Percentiles rank a stretch among this genome's conserved stretches.
Conservation (phyloP, 2,329 filamentous ascomycete genomes). For the Clonostachys sp. region DNA sequence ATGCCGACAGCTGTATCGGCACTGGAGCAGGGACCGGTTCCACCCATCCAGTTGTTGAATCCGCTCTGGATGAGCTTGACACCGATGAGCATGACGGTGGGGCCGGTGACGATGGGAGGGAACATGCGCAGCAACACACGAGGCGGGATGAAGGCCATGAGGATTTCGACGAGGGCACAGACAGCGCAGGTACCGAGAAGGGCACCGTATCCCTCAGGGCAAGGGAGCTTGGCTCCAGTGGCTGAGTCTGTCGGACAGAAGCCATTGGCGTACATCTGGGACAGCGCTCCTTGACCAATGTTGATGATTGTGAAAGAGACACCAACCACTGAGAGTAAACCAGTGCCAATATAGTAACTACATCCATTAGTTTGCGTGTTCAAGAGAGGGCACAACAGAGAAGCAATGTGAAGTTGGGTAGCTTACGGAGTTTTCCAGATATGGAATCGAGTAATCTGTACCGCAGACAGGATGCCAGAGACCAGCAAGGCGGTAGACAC, state of each 20-base stretch:
- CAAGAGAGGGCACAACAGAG: neutral
- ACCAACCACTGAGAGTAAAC: constrained; percentile 74
- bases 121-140: constrained; percentile 67
- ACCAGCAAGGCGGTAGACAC: constrained; percentile 77
- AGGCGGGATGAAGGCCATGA: constrained; percentile 71
- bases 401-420: neutral
- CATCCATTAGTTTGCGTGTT: neutral
- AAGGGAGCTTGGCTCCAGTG: constrained; percentile 61
- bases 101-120: constrained; percentile 73
- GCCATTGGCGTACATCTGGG: constrained; percentile 74
- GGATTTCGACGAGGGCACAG: constrained; percentile 65
- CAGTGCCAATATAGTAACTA: constrained; percentile 74
- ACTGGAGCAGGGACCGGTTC: constrained; percentile 53
- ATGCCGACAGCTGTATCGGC: constrained; percentile 43
- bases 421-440: constrained; percentile 59
- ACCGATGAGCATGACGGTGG: constrained; percentile 68
- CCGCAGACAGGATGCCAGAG: constrained; percentile 66
- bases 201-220: constrained; percentile 69
- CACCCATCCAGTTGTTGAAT: constrained; percentile 76
- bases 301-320: constrained; percentile 76
- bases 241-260: constrained; percentile 55
- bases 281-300: constrained; percentile 65
- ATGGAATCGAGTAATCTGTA: constrained; percentile 76
- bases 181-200: constrained; percentile 66
- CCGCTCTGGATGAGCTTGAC: constrained; percentile 67